These are phyloP conservation scores for Eimeria maxima DNA, from an alignment of 169 alveolate genomes.

Conservation along the genomic window DNA sequence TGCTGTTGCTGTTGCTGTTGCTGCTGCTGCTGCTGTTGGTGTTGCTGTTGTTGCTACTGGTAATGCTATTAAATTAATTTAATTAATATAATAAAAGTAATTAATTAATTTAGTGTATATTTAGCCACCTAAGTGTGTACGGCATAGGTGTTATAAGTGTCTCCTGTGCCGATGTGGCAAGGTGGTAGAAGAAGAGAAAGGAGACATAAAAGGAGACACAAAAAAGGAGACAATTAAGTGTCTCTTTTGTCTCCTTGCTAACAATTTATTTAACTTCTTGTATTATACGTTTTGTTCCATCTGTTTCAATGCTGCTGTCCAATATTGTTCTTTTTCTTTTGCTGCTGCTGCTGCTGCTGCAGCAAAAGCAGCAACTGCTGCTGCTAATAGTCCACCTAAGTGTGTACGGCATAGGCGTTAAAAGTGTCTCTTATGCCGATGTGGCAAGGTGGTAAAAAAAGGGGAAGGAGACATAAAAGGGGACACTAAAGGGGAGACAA, in stretches of 20 bases:
- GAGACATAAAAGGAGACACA: no score
- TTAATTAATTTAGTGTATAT: not conserved
- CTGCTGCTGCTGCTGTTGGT: slow-evolving; percentile 14
- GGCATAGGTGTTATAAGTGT: not conserved
- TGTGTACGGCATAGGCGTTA: slow-evolving; percentile 4
- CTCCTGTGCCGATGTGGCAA: not conserved
- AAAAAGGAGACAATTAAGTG: no score
- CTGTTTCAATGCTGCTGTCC: not conserved
- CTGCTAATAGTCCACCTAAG: not conserved
- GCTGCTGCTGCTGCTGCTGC: slow-evolving; percentile 36
- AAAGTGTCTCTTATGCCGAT: not conserved
- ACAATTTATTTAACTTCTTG: no score
- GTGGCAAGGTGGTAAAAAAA: not conserved
- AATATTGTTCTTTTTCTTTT: not conserved
- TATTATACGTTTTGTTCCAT: no score
- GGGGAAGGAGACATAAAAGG: not conserved
- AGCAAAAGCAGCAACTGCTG: not conserved
- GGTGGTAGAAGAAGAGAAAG: not conserved
- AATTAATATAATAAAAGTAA: no score
- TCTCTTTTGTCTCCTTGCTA: no score
- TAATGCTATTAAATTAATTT: not conserved
- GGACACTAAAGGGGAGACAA: no score
- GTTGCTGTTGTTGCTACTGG: slow-evolving; percentile 19
- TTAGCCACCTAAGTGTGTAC: slow-evolving; percentile 2
- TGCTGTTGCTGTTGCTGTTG: not conserved